These are phyloP conservation scores for Huntiella abstrusa DNA, from an alignment of 2,329 filamentous ascomycete species.

Conservation along the genomic window DNA sequence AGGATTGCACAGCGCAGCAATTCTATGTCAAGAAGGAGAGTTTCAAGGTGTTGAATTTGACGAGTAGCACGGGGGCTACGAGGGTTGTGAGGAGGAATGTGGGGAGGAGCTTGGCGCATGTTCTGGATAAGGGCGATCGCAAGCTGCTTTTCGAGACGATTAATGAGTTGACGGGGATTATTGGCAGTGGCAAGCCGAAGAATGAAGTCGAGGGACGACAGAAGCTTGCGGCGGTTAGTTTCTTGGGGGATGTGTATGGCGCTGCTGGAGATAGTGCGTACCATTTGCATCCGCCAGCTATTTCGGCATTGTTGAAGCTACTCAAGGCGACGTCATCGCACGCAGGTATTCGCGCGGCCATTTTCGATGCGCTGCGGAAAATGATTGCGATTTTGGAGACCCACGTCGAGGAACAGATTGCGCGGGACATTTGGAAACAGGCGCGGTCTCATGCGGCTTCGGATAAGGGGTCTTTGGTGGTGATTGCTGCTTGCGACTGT, in stretches of 20 bases:
- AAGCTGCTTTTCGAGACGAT: slow-evolving; percentile 89
- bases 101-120: slow-evolving; percentile 62
- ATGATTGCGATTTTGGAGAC: slow-evolving; percentile 55
- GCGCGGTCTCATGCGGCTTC: slow-evolving; percentile 53
- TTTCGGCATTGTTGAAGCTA: slow-evolving; percentile 53
- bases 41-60: slow-evolving; percentile 75
- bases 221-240: slow-evolving; percentile 75
- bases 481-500: slow-evolving; percentile 62
- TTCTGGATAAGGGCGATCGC: slow-evolving; percentile 71
- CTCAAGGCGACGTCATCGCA: slow-evolving; percentile 64
- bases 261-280: slow-evolving; percentile 89
- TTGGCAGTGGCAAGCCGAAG: slow-evolving; percentile 55
- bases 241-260: slow-evolving; percentile 74
- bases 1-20: slow-evolving; percentile 76
- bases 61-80: slow-evolving; percentile 62
- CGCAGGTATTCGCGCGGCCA: slow-evolving; percentile 61
- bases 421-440: slow-evolving; percentile 89
- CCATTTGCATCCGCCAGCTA: slow-evolving; percentile 58
- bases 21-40: slow-evolving; percentile 85
- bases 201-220: slow-evolving; percentile 56
- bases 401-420: slow-evolving; percentile 65
- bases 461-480: slow-evolving; percentile 70
- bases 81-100: slow-evolving; percentile 80
- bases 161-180: slow-evolving; percentile 61
- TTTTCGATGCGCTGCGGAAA: slow-evolving; percentile 58